Conservation (phyloP, 345 rosid species). For the Erucastrum elatum region DNA sequence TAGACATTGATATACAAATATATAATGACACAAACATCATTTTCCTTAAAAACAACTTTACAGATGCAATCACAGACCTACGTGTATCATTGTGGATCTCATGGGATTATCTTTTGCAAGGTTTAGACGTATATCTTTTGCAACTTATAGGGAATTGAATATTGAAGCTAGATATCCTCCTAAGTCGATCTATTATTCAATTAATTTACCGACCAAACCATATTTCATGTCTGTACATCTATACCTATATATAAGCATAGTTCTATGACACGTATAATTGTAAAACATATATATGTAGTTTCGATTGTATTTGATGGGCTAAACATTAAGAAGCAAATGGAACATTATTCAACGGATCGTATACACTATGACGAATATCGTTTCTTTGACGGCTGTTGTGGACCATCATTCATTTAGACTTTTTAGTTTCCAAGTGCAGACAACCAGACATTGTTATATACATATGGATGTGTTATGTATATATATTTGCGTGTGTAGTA, state of each 20-base stretch:
- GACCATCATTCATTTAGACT: constrained; percentile 24
- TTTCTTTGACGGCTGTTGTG: constrained; percentile 37
- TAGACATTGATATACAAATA: constrained; percentile 5
- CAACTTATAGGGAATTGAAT: constrained; percentile 8
- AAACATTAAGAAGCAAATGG: constrained; percentile 1
- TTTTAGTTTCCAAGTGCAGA: constrained; percentile 4
- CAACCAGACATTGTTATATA: background rate
- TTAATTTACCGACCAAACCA: constrained; percentile 29
- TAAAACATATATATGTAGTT: background rate
- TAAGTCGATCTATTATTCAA: background rate
- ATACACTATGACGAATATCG: constrained; percentile 32
- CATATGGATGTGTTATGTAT: background rate
- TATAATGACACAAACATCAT: constrained; percentile 19
- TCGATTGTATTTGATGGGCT: background rate
- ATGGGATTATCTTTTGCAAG: no score
- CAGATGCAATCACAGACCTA: constrained; percentile 7
- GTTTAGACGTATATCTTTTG: no score
- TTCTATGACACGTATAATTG: constrained; percentile 1
- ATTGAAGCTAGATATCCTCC: constrained; percentile 10
- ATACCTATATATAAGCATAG: background rate
- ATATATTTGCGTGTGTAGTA: background rate
- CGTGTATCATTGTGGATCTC: constrained; percentile 19
- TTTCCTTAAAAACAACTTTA: constrained; percentile 2
- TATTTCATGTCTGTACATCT: background rate
- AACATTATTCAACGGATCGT: constrained; percentile 38